Percentiles rank a stretch among this genome's conserved stretches.
These are phyloP conservation scores for Irpex sp. DNA, from an alignment of 1,284 basidiomycete species.

Conservation along the genomic window DNA sequence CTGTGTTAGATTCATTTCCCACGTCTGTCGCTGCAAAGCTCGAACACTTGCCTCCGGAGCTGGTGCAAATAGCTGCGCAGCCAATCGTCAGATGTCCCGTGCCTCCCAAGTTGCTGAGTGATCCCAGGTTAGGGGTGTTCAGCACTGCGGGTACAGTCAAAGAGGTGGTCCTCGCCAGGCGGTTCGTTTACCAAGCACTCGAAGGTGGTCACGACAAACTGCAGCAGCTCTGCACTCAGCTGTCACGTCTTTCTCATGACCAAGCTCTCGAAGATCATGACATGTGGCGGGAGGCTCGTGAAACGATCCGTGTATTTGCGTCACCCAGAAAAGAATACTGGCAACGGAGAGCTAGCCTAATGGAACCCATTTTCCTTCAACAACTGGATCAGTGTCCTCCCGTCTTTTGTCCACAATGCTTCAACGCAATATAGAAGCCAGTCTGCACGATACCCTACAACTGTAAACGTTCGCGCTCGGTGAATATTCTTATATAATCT, in stretches of 20 bases:
- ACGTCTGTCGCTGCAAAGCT: background rate
- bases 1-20: background rate
- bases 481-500: background rate
- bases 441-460: background rate
- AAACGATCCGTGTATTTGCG: background rate
- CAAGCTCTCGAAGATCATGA: background rate
- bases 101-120: background rate
- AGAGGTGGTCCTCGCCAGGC: conserved; percentile 25
- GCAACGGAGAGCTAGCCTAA: background rate
- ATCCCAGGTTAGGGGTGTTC: conserved; percentile 13
- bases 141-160: conserved; percentile 22
- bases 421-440: background rate
- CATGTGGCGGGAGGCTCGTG: background rate
- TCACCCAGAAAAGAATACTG: background rate
- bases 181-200: conserved; percentile 21
- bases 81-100: conserved; percentile 19
- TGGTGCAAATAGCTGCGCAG: conserved; percentile 19
- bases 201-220: conserved; percentile 2
- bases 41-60: background rate
- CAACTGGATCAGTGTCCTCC: background rate
- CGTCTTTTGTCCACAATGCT: background rate
- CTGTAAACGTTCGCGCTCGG: background rate
- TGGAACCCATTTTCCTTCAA: background rate
- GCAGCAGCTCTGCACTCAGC: background rate
- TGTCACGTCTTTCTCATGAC: background rate